Percentiles rank a stretch among this genome's conserved stretches.
Evolutionary conservation across 768 basidiomycete genomes (phyloP).

Genomic region (Tricholoma flavovirens): DNA sequence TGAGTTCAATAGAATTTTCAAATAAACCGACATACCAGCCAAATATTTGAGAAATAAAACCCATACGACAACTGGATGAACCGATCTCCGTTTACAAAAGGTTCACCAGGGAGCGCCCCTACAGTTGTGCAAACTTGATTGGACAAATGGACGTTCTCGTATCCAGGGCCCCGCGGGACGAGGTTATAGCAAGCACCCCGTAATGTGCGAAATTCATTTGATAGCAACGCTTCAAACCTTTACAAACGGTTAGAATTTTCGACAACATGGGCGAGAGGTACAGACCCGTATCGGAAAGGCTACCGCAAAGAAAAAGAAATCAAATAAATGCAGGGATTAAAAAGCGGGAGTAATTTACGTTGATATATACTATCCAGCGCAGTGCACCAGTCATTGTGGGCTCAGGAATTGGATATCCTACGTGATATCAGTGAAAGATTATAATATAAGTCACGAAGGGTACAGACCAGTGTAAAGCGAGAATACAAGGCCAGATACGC

Average conservation of each 20-base stretch:
- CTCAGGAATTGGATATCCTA: constrained; percentile 53
- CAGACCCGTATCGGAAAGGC: constrained; percentile 40
- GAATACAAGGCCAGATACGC: constrained; percentile 41
- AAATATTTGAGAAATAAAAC: constrained; percentile 25
- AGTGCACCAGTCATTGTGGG: constrained; percentile 64
- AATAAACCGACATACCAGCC: constrained; percentile 14
- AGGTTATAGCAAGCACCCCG: constrained; percentile 55
- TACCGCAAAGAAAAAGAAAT: constrained; percentile 7
- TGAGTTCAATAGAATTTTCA: not conserved
- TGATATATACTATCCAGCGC: constrained; percentile 62
- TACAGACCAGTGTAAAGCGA: constrained; percentile 41
- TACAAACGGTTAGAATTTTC: constrained; percentile 9
- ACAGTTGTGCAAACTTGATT: constrained; percentile 78
- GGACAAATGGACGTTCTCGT: constrained; percentile 43
- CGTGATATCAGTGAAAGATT: not conserved
- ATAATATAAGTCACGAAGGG: not conserved
- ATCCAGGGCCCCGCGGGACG: constrained; percentile 59
- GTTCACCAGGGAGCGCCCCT: constrained; percentile 57
- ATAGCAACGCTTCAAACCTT: constrained; percentile 69
- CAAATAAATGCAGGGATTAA: not conserved
- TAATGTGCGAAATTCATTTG: constrained; percentile 76
- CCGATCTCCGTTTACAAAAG: constrained; percentile 49
- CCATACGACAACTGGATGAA: constrained; percentile 49
- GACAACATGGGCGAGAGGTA: constrained; percentile 32
- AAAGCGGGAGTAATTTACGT: constrained; percentile 30